Evolutionary conservation across 2,329 filamentous ascomycete genomes (phyloP), one percentile per base, ranked within the genome.

Genomic region (Pseudogymnoascus sp.): DNA sequence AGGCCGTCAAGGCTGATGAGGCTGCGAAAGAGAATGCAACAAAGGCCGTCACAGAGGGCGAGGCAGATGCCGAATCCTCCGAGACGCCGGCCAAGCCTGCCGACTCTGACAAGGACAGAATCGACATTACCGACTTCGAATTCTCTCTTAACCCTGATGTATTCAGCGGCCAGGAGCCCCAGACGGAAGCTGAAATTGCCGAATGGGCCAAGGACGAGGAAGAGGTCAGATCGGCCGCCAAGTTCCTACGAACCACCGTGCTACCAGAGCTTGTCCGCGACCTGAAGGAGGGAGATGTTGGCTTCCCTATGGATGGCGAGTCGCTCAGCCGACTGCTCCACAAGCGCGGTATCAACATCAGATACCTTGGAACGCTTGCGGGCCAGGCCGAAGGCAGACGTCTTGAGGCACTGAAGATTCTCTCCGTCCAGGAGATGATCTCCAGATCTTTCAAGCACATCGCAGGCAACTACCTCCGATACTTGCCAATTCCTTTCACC

Each of bases 251-350:
- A 7, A 82, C 86, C 7, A 87, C 89, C 65, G 85, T 91, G 62
- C 89, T 99, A 67, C 92, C 93, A n/a, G 85, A 89, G 63, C 82
- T 99, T 63, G 78, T 98, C 64, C 87, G 89, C 66, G 93, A 99
- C 71, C 84, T 99, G 64, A 89, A 89, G 72, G 91, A 96, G 68
- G 93, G 91, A 6, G 93, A 99, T 69, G 89, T 96, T 68, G 95
- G 93, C 71, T 98, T 98, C 80, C 95, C 95, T 11, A 97, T 98
- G 91, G 96, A 99, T 71, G 95, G 95, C n/a, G 85, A 90, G 72
- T 97, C 93, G 19, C 81, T 99, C 64, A 91, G 89, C 70, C 87
- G 88, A 68, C 84, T 97, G 61, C 82, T 99, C 72, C 95, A 99
- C 81, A 96, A 96, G 82, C 90, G 93, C 43, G 95, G 95, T 77